These are phyloP conservation scores for Candida sakaeoensis DNA, from an alignment of 805 yeast genomes.

Conservation along the genomic window DNA sequence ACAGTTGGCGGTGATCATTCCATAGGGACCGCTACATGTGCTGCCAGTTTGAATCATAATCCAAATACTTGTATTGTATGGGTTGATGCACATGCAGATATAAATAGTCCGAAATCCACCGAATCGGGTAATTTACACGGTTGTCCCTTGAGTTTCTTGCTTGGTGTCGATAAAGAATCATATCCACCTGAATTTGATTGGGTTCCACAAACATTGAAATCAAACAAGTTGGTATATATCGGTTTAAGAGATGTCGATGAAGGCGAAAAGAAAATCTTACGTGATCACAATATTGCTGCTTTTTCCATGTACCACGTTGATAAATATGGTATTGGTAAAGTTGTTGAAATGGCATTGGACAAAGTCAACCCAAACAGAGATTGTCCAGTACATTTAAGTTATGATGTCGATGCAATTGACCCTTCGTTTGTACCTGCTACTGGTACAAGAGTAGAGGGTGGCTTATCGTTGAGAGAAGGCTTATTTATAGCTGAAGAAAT, in stretches of 20 bases:
- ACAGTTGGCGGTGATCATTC: constrained; percentile 98
- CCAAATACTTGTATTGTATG: constrained; percentile 90
- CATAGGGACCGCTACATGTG: constrained; percentile 88
- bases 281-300: constrained; percentile 71
- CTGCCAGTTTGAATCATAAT: constrained; percentile 71
- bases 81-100: constrained; percentile 98
- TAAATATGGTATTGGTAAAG: constrained; percentile 87
- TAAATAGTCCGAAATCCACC: constrained; percentile 82
- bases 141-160: constrained; percentile 87
- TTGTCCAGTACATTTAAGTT: constrained; percentile 80
- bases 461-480: constrained; percentile 91
- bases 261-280: constrained; percentile 74
- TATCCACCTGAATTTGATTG: constrained; percentile 77
- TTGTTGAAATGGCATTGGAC: constrained; percentile 85
- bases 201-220: constrained; percentile 68
- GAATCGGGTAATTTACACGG: constrained; percentile 93
- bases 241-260: constrained; percentile 92
- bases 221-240: constrained; percentile 79
- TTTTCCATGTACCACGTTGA: constrained; percentile 96
- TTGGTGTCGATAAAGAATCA: constrained; percentile 69
- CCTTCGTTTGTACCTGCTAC: constrained; percentile 94
- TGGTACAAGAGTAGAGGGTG: constrained; percentile 97
- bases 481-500: constrained; percentile 87
- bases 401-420: constrained; percentile 96
- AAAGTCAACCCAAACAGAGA: constrained; percentile 66